Conservation (phyloP, 2,329 filamentous ascomycete species). For the Alternaria sp. region DNA sequence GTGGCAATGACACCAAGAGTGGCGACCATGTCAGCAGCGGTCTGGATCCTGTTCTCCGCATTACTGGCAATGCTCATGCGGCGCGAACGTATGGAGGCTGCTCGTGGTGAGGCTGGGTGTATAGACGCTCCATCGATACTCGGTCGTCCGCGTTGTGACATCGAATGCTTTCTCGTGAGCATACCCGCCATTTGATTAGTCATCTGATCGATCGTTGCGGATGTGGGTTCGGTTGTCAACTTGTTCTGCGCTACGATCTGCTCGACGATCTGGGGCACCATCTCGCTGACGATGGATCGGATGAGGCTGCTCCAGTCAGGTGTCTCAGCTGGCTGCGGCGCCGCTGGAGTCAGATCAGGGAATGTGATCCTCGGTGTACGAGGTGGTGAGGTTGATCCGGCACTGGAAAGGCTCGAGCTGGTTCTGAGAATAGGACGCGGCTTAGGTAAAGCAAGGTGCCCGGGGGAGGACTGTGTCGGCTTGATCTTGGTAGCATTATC, state of each 20-base stretch:
- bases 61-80: conserved; percentile 39
- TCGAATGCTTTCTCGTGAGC: conserved; percentile 33
- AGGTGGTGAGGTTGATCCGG: conserved; percentile 20
- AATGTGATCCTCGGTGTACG: conserved; percentile 22
- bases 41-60: conserved; percentile 37
- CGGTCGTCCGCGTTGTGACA: conserved; percentile 28
- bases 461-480: background rate
- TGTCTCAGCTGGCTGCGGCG: conserved; percentile 6
- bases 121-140: conserved; percentile 31
- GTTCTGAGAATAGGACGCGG: conserved; percentile 9
- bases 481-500: conserved; percentile 25
- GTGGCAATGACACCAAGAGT: conserved; percentile 39
- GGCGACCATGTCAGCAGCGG: conserved; percentile 43
- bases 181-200: conserved; percentile 39
- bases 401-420: conserved; percentile 5
- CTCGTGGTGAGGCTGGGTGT: conserved; percentile 1
- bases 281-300: conserved; percentile 40
- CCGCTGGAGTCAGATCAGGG: conserved; percentile 9
- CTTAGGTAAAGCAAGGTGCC: conserved; percentile 5
- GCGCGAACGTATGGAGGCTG: conserved; percentile 30
- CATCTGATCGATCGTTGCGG: conserved; percentile 35
- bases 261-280: conserved; percentile 43
- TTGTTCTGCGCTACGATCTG: conserved; percentile 40
- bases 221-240: conserved; percentile 18
- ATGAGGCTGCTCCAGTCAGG: conserved; percentile 40